Evolutionary conservation across 2,329 filamentous ascomycete species (phyloP), one percentile per base, ranked within the genome.

Genomic region (Orbilia quercus): DNA sequence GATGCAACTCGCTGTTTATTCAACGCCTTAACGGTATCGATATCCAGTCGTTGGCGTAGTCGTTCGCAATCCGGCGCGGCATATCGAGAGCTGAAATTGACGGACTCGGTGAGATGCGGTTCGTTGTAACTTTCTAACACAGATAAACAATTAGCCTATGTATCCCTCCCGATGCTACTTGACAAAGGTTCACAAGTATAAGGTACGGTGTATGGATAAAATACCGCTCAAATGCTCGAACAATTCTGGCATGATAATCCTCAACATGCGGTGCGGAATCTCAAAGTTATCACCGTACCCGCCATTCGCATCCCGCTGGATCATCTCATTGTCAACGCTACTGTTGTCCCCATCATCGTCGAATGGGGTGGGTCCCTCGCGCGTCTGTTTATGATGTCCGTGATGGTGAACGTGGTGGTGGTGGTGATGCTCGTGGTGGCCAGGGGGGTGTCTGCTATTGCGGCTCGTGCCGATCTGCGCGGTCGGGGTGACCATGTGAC

Each of bases 11-110:
- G 91, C 69, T 87, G 87, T 76, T 73, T 73, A 54, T 73, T 73
- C 47, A 73, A 18, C 3, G 54, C 53, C 36, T 87, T 84, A 62
- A 96, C 55, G 14, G 54, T 62, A 3, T 73, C 60, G 16, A 73
- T 51, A 42, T 73, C 69, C 14, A 57, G 82, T 79, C 89, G 92
- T 34, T 87, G 85, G 75, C 87, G 86, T 51, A 92, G 85, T 20
- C 87, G 85, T 75, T 90, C 87, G 23, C 92, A 83, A 2, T 93
- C 84, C 80, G 92, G 90, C 88, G 70, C 20, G n/a, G 53, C 63
- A 63, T 76, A 72, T 59, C 69, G 60, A 22, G 60, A 60, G 36
- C 58, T 59, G 36, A 60, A 73, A 47, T 66, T 73, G 55, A 66
- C 69, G 11, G 69, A 59, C 40, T 73, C 69, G 22, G 47, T 50